Percentiles rank a stretch among this genome's conserved stretches.
These are phyloP conservation scores for Proliferodiscus dingleyae DNA, from an alignment of 2,329 filamentous ascomycete genomes.

Conservation along the genomic window DNA sequence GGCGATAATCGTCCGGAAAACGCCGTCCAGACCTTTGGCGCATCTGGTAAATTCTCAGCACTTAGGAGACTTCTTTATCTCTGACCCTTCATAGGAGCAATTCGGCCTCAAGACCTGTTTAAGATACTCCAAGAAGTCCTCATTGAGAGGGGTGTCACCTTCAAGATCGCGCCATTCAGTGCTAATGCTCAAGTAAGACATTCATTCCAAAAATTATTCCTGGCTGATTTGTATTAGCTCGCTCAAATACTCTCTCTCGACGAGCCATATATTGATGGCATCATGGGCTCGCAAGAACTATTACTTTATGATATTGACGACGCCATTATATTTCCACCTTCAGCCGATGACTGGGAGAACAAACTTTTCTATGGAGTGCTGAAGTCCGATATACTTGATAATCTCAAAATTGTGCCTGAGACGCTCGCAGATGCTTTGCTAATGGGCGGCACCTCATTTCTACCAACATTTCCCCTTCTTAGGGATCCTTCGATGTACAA, in stretches of 20 bases:
- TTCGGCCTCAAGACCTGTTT: constrained; percentile 66
- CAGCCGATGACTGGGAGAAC: constrained; percentile 59
- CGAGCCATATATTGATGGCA: constrained; percentile 64
- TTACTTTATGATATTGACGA: constrained; percentile 82
- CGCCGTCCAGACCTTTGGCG: constrained; percentile 83
- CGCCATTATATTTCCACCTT: constrained; percentile 64
- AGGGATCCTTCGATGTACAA: constrained; percentile 53
- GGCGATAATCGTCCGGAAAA: constrained; percentile 72
- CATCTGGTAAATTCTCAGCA: constrained; percentile 55
- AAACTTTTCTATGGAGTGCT: constrained; percentile 57
- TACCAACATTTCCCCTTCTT: constrained; percentile 74
- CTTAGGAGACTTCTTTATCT: constrained; percentile 4
- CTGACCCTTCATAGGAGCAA: constrained; percentile 54
- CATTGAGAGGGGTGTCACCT: constrained; percentile 62
- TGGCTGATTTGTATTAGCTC: constrained; percentile 47
- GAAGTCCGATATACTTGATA: constrained; percentile 66
- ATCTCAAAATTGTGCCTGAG: constrained; percentile 60
- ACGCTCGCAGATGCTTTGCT: constrained; percentile 81
- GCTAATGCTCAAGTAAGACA: constrained; percentile 73
- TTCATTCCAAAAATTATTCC: neutral
- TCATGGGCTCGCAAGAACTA: constrained; percentile 80
- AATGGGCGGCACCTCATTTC: constrained; percentile 75
- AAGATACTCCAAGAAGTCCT: constrained; percentile 73
- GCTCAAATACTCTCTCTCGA: constrained; percentile 70
- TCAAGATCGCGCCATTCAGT: constrained; percentile 80